Evolutionary conservation across 805 yeast species (phyloP), one percentile per base, ranked within the genome.

Genomic region (Maudiozyma serrabonitensis): DNA sequence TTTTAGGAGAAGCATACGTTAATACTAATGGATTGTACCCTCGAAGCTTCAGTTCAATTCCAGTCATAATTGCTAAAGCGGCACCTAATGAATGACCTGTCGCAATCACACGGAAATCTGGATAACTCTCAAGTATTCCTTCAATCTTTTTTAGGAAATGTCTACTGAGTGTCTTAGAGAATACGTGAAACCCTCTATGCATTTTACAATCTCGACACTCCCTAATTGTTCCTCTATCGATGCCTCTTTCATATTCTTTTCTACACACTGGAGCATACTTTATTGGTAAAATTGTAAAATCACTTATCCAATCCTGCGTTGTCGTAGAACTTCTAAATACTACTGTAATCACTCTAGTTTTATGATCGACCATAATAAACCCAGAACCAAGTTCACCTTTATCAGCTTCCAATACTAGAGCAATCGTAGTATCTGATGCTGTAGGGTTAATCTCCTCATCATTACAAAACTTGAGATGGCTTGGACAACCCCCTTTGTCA

Each of bases 21-120:
- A 83, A 63, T 0, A 82, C 77, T 39, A 74, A 59, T 0, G 85
- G 83, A 7, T 75, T 62, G 50, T 67, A 68, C 0, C 87, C 87
- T 59, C 76, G 54, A 18, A 78, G 57, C 49, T 74, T 66, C 44
- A 82, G 69, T 56, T 85, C 93, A 21, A 80, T 70, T 0, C 84
- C 91, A 8, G 78, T 74, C 34, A 86, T 64, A 4, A 73, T 65
- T 1, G 89, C 82, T 46, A 83, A 62, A 0, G 90, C 89, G 6
- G 82, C 95, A 3, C 89, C 90, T 41, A 86, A 64, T 0, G 93
- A 86, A 64, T 87, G 95, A 0, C 95, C 95, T 1, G 81, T 69
- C 1, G 82, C 71, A 1, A 76, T 71, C 4, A 84, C 50, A 19
- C 69, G 60, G 59, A 80, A 82, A 23, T 71, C 73, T 0, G 80